Evolutionary conservation across 2,329 filamentous ascomycete species (phyloP).

Genomic region (Trichoderma atrobrunneum): DNA sequence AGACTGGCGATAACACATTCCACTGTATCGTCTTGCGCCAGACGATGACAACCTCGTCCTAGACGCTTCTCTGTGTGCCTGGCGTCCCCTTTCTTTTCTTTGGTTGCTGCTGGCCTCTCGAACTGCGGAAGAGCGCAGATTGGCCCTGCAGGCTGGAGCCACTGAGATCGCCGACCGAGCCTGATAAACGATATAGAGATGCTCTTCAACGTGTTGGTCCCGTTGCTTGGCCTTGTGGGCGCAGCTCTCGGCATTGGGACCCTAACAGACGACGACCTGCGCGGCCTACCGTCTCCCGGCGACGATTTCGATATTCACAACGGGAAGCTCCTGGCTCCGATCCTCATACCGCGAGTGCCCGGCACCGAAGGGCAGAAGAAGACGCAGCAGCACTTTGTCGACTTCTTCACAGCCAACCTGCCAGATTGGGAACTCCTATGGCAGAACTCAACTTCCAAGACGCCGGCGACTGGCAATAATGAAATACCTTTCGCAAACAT

Average conservation of each 20-base stretch:
- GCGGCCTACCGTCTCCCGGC: slow-evolving; percentile 67
- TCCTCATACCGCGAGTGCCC: slow-evolving; percentile 83
- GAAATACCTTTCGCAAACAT: slow-evolving; percentile 83
- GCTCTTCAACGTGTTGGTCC: slow-evolving; percentile 1
- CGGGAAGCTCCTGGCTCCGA: slow-evolving; percentile 77
- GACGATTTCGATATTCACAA: slow-evolving; percentile 74
- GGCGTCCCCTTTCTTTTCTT: neutral
- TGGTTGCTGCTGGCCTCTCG: neutral
- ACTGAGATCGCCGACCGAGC: neutral
- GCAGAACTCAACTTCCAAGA: slow-evolving; percentile 87
- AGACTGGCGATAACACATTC: neutral
- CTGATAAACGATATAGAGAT: slow-evolving; percentile 9
- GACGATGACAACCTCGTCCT: neutral
- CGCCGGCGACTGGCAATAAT: slow-evolving; percentile 67
- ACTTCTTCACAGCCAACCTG: slow-evolving; percentile 73
- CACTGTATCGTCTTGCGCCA: neutral
- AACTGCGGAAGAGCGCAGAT: neutral
- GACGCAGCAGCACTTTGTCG: slow-evolving; percentile 76
- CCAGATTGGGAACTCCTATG: slow-evolving; percentile 77
- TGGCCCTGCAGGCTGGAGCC: neutral
- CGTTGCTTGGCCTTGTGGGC: slow-evolving; percentile 23
- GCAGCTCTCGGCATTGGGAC: slow-evolving; percentile 41
- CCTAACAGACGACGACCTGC: slow-evolving; percentile 73
- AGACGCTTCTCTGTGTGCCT: neutral
- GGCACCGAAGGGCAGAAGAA: slow-evolving; percentile 72